Conservation (phyloP, 2,329 filamentous ascomycete genomes). For the Davidsoniella neocaledoniae region DNA sequence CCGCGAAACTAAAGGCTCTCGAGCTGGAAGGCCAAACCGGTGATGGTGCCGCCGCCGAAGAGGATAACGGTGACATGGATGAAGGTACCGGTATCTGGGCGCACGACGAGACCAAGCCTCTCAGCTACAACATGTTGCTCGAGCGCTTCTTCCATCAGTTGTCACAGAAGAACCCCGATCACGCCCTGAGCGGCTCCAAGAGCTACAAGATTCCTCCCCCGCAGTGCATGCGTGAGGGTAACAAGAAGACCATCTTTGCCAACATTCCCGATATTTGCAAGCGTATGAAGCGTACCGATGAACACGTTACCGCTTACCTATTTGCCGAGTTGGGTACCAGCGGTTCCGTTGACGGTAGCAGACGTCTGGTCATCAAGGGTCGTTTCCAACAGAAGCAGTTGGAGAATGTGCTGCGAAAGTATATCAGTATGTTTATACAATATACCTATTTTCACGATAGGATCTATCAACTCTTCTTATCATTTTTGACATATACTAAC, state of each 20-base stretch:
- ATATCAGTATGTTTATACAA: slow-evolving; percentile 53
- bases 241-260: slow-evolving; percentile 99
- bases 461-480: background rate
- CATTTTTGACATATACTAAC: slow-evolving; percentile 18
- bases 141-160: slow-evolving; percentile 88
- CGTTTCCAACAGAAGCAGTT: slow-evolving; percentile 99
- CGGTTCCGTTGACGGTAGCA: slow-evolving; percentile 83
- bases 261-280: slow-evolving; percentile 98
- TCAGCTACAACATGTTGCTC: slow-evolving; percentile 75
- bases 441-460: background rate
- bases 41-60: slow-evolving; percentile 32
- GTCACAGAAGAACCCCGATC: slow-evolving; percentile 90
- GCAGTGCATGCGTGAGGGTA: slow-evolving; percentile 97
- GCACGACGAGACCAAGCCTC: slow-evolving; percentile 60
- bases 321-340: slow-evolving; percentile 97
- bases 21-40: slow-evolving; percentile 49
- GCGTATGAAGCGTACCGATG: slow-evolving; percentile 96
- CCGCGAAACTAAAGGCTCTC: slow-evolving; percentile 44
- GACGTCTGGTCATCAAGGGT: slow-evolving; percentile 94
- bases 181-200: slow-evolving; percentile 73
- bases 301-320: slow-evolving; percentile 92
- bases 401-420: slow-evolving; percentile 89
- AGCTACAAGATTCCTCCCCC: slow-evolving; percentile 99
- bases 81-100: slow-evolving; percentile 80
- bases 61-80: slow-evolving; percentile 61